These are phyloP conservation scores for Ustilago tritici DNA, from an alignment of 1,284 basidiomycete species.

Conservation along the genomic window DNA sequence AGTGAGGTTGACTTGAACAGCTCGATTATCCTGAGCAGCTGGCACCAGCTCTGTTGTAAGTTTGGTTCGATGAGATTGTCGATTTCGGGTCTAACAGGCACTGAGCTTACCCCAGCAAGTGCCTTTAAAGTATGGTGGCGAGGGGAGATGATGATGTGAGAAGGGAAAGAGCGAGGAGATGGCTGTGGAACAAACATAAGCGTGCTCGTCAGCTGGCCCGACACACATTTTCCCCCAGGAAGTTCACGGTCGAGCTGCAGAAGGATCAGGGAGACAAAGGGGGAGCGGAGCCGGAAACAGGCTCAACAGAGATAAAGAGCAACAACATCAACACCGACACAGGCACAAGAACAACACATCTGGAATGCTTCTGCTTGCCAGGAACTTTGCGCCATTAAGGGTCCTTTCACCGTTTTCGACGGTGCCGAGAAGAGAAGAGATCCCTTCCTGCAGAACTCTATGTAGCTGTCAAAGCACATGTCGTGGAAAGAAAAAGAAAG, in stretches of 20 bases:
- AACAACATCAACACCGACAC: neutral
- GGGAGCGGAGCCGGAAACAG: neutral
- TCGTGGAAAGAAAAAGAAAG: neutral
- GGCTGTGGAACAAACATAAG: neutral
- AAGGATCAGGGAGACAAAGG: neutral
- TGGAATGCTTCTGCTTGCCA: neutral
- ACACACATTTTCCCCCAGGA: neutral
- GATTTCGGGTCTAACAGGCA: too few species aligned
- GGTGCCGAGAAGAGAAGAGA: neutral
- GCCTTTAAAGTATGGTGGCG: neutral
- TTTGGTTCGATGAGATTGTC: neutral
- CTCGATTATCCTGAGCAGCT: too few species aligned
- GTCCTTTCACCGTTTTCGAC: neutral
- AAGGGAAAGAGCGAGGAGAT: neutral
- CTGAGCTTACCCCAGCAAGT: too few species aligned
- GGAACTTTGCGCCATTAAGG: neutral
- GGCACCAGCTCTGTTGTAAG: neutral
- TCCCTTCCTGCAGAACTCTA: neutral
- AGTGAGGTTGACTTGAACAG: too few species aligned
- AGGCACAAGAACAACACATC: constrained; percentile 4
- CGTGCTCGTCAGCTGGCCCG: neutral
- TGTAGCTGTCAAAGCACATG: neutral
- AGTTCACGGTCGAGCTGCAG: neutral
- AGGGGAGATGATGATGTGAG: neutral
- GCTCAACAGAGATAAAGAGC: neutral